Evolutionary conservation across 1,284 basidiomycete genomes (phyloP).

Genomic region (Malassezia sympodialis): DNA sequence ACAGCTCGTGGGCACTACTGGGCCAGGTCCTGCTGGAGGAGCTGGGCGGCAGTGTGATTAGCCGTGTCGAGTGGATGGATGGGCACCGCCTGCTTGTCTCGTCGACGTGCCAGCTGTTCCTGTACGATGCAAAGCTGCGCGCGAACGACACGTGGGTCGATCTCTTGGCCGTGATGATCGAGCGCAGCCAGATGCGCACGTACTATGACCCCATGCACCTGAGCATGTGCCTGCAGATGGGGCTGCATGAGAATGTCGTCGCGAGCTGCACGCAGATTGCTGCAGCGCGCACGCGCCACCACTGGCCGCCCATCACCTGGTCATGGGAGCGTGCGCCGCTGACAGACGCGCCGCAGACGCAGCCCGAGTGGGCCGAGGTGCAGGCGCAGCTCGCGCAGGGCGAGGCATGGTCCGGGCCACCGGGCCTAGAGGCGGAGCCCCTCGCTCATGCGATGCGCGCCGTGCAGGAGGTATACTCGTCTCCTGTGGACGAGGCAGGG

Average conservation of each 20-base stretch:
- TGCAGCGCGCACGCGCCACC: background rate
- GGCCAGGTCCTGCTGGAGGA: background rate
- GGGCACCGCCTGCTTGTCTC: constrained; percentile 6
- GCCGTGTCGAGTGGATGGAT: constrained; percentile 8
- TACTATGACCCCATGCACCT: constrained; percentile 5
- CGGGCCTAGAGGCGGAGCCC: background rate
- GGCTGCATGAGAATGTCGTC: background rate
- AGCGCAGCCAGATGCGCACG: background rate
- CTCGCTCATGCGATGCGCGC: background rate
- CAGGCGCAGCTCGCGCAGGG: background rate
- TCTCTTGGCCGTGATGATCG: background rate
- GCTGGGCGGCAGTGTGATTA: background rate
- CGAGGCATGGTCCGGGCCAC: background rate
- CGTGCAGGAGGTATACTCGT: background rate
- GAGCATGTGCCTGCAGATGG: constrained; percentile 2
- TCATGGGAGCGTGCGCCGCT: background rate
- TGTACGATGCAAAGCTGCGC: constrained; percentile 1
- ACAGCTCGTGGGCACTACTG: background rate
- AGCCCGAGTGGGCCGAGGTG: background rate
- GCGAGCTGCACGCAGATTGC: background rate
- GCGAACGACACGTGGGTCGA: background rate
- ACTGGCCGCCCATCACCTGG: background rate
- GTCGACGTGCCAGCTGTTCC: constrained; percentile 15
- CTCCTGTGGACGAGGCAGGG: constrained; percentile 6
- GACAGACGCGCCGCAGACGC: background rate